Evolutionary conservation across 345 rosid genomes (phyloP), one percentile per base, ranked within the genome.

Genomic region (Lepidium africanum): DNA sequence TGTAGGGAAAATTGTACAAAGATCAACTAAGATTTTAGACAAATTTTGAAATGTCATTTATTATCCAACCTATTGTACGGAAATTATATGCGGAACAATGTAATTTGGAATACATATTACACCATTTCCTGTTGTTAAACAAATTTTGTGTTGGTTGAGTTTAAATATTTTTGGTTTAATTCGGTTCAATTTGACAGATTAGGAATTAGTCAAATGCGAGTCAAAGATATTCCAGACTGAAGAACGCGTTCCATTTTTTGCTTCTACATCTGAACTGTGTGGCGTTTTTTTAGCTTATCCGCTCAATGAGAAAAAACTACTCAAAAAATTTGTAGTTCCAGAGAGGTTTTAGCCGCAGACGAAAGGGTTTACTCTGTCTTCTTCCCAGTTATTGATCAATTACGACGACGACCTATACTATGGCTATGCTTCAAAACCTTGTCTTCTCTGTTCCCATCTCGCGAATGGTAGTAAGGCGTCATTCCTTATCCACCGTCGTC

Each of bases 341-440:
- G 59, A 67, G 73, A 67, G 82, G 81, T 73, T 81, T 84, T 67
- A 73, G 79, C 76, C 69, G 70, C 73, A 32, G 67, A 69, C 15
- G 45, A 50, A 71, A 43, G 77, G 69, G 78, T 66, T 74, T 72
- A 19, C 37, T 30, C 37, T n/a, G 19, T 25, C 42, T 47, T 74
- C 53, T 51, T 66, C 52, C 5, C 8, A 27, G 32, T 27, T 61
- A 41, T 38, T 55, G 36, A 65, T 72, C 45, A 70, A 65, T 42
- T 63, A 61, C 46, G 70, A 86, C 86, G 71, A 76, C 78, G 6
- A 76, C 84, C 8, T 68, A 78, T 63, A 81, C 86, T 23, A 73
- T 81, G 77, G 84, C 91, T 72, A 55, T 88, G 71, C 85, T 88
- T 61, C 90, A 85, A 42, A 85, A 87, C 16, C 72, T 73, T 17